phyloP scores from a whole-genome alignment of 148 eudicot genomes.

The Polygonum aviculare region DNA sequence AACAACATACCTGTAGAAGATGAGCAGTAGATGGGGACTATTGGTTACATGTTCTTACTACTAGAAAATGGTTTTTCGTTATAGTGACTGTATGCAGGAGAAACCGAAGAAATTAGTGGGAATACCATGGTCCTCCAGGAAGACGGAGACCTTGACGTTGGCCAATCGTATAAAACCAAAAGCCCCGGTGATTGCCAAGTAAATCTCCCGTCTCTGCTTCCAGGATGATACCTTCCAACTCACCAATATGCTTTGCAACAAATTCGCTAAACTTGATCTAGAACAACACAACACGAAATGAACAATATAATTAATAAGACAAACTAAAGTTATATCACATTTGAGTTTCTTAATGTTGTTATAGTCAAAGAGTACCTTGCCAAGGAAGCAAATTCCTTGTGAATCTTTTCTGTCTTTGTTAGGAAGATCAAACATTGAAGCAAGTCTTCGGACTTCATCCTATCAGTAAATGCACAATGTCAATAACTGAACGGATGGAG shows the following conservation, averaged over 20 bases:
- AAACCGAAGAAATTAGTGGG: not conserved
- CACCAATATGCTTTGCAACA: conserved; percentile 93
- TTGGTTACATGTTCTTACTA: not conserved
- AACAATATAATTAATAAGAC: not conserved
- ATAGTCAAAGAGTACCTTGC: conserved; percentile 48
- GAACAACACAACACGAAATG: not conserved
- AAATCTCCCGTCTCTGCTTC: conserved; percentile 98
- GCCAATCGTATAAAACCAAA: conserved; percentile 97
- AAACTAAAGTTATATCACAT: not conserved
- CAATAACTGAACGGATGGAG: not conserved
- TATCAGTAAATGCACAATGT: conserved; percentile 17
- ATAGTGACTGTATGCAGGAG: too few relatives aligned
- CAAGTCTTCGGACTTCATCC: conserved; percentile 88
- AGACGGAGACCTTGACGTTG: conserved; percentile 96
- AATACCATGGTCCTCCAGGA: conserved; percentile 97
- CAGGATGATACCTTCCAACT: conserved; percentile 77
- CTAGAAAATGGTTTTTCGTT: not conserved
- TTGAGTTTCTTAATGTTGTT: not conserved
- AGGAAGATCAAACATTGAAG: conserved; percentile 56
- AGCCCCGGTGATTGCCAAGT: conserved; percentile 80
- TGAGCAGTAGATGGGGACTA: not conserved
- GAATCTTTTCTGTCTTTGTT: conserved; percentile 96
- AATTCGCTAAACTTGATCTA: conserved; percentile 97
- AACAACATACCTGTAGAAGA: conserved; percentile 75
- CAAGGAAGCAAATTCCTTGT: conserved; percentile 98